Percentiles rank a stretch among this genome's conserved stretches.
These are phyloP conservation scores for Orbilia ellipsospora DNA, from an alignment of 2,329 filamentous ascomycete genomes.

Conservation along the genomic window DNA sequence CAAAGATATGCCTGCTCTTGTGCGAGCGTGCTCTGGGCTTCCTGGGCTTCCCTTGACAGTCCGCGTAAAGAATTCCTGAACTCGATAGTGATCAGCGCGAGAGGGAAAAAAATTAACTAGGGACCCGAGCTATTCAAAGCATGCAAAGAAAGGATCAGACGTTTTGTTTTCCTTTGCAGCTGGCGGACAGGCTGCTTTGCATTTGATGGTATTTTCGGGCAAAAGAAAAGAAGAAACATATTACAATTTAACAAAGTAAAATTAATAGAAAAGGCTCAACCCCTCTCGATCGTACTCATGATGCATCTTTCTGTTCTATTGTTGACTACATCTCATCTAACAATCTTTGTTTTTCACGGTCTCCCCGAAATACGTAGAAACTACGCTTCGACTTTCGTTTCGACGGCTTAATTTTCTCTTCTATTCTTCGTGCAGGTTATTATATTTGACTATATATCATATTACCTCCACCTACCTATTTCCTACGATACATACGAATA, in stretches of 20 bases:
- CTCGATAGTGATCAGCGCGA: conserved; percentile 49
- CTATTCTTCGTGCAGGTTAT: conserved; percentile 10
- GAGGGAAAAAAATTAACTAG: conserved; percentile 15
- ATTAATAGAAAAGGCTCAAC: conserved; percentile 54
- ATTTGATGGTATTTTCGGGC: conserved; percentile 1
- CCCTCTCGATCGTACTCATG: conserved; percentile 41
- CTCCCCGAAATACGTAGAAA: conserved; percentile 15
- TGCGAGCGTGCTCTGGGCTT: conserved; percentile 36
- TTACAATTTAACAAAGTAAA: neutral
- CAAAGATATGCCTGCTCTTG: conserved; percentile 44
- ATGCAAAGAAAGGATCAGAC: conserved; percentile 20
- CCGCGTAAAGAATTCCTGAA: conserved; percentile 53
- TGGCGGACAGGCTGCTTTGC: neutral
- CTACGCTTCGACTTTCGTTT: neutral
- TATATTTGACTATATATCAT: neutral
- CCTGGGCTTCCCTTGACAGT: conserved; percentile 34
- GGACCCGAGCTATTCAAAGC: conserved; percentile 32
- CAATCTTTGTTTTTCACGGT: conserved; percentile 3
- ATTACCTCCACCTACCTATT: conserved; percentile 44
- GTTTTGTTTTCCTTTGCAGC: conserved; percentile 27
- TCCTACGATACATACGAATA: conserved; percentile 33
- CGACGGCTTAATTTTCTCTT: neutral
- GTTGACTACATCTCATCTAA: conserved; percentile 12
- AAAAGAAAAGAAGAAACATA: conserved; percentile 11
- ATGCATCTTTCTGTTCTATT: conserved; percentile 16